A percentile compares a stretch with the other conserved stretches of the same genome.
Evolutionary conservation across 139 green algal genomes (phyloP).

Genomic region (Chlamydomonas sp.): DNA sequence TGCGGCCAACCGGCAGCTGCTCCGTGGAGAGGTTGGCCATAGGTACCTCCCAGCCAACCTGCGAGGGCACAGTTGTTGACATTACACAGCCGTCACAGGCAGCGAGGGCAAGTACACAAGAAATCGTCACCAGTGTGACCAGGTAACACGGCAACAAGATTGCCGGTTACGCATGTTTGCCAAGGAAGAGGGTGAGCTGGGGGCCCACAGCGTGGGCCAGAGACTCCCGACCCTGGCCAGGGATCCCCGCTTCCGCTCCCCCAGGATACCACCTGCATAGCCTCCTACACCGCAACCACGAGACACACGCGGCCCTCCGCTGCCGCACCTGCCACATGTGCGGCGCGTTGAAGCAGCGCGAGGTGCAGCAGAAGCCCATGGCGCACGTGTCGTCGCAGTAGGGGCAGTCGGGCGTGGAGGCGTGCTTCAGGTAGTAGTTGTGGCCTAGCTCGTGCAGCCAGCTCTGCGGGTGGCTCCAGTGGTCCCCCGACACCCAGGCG

Average conservation of each 20-base stretch:
- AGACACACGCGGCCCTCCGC: neutral
- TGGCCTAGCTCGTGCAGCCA: slow-evolving; percentile 52
- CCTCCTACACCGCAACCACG: neutral
- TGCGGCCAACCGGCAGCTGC: neutral
- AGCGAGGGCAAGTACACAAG: no score
- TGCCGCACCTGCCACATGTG: slow-evolving; percentile 43
- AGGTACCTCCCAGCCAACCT: no score
- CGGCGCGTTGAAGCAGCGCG: slow-evolving; percentile 48
- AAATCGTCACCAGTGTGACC: no score
- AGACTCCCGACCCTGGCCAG: no score
- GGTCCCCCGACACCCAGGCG: slow-evolving; percentile 38
- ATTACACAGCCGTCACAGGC: no score
- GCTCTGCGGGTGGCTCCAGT: neutral
- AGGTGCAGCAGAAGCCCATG: slow-evolving; percentile 47
- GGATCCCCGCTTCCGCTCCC: neutral
- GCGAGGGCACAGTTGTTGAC: no score
- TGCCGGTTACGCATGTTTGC: no score
- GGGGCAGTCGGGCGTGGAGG: neutral
- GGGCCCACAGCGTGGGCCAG: no score
- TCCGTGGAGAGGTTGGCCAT: neutral
- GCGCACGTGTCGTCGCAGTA: slow-evolving; percentile 35
- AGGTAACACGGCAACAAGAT: no score
- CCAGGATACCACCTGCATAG: neutral
- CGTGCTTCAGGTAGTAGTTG: slow-evolving; percentile 54
- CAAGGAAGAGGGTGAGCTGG: no score